A percentile compares a stretch with the other conserved stretches of the same genome.
These are phyloP conservation scores for Gnetum montanum DNA, from an alignment of 75 land plant genomes.

Conservation along the genomic window DNA sequence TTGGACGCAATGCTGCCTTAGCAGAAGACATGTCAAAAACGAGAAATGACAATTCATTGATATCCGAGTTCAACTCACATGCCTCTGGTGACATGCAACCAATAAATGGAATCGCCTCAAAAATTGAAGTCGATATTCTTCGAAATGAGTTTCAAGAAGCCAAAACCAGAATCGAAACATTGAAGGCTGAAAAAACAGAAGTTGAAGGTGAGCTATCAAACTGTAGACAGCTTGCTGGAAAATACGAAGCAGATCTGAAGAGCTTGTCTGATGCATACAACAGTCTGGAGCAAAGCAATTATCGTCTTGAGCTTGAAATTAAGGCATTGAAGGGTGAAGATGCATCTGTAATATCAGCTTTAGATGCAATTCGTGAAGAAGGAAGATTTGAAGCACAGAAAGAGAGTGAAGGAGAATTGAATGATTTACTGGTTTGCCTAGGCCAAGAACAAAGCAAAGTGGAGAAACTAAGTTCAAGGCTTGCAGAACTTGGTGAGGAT, in stretches of 20 bases:
- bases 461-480: slow-evolving; percentile 69
- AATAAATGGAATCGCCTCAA: slow-evolving; percentile 23
- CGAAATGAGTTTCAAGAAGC: slow-evolving; percentile 66
- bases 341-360: slow-evolving; percentile 21
- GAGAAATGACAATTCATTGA: slow-evolving; percentile 19
- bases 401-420: slow-evolving; percentile 85
- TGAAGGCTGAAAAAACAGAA: slow-evolving; percentile 48
- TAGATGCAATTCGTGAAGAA: slow-evolving; percentile 72
- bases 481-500: slow-evolving; percentile 92
- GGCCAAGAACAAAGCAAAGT: slow-evolving; percentile 99
- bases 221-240: slow-evolving; percentile 42
- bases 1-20: slow-evolving; percentile 75
- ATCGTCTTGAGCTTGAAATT: slow-evolving; percentile 56
- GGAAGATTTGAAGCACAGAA: slow-evolving; percentile 84
- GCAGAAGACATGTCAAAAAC: slow-evolving; percentile 69
- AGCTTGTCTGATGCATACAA: slow-evolving; percentile 93
- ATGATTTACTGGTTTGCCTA: slow-evolving; percentile 91
- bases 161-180: slow-evolving; percentile 33
- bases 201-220: slow-evolving; percentile 45
- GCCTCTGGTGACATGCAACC: slow-evolving; percentile 1
- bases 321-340: slow-evolving; percentile 42
- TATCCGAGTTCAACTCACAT: slow-evolving; percentile 9
- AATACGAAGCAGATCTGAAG: slow-evolving; percentile 72
- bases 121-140: slow-evolving; percentile 57
- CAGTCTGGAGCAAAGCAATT: slow-evolving; percentile 79